A percentile compares a stretch with the other conserved stretches of the same genome.
These are phyloP conservation scores for Verticillium zaregamsianum DNA, from an alignment of 2,329 filamentous ascomycete genomes.

Conservation along the genomic window DNA sequence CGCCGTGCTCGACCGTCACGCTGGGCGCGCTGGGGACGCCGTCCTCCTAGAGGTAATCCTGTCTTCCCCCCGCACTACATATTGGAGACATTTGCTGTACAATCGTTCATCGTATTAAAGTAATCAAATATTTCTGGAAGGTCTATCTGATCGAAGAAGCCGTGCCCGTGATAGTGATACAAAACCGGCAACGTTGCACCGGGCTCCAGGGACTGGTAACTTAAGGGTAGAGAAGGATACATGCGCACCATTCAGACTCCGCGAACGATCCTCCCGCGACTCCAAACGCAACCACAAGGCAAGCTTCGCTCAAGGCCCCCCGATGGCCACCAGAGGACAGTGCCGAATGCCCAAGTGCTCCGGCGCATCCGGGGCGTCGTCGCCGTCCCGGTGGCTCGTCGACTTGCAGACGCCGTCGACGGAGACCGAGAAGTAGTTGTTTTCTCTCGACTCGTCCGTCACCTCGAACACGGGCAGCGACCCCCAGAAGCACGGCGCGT, in stretches of 20 bases:
- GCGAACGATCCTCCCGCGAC: too few relatives aligned
- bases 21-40: slow-evolving; percentile 17
- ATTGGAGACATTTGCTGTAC: too few relatives aligned
- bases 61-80: too few relatives aligned
- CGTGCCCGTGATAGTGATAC: too few relatives aligned
- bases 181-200: too few relatives aligned
- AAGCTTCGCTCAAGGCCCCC: neutral
- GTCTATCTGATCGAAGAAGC: too few relatives aligned
- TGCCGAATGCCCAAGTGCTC: slow-evolving; percentile 52
- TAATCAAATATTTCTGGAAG: neutral
- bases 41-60: neutral
- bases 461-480: neutral
- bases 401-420: neutral
- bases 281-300: too few relatives aligned
- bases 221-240: too few relatives aligned
- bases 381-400: slow-evolving; percentile 26
- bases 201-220: too few relatives aligned
- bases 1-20: slow-evolving; percentile 16
- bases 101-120: too few relatives aligned
- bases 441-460: neutral
- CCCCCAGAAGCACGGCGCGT: neutral
- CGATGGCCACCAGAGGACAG: slow-evolving; percentile 41
- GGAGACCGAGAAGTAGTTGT: neutral
- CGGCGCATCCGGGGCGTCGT: slow-evolving; percentile 60
- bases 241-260: too few relatives aligned